These are phyloP conservation scores for Chloromonas sp. DNA, from an alignment of 163 green algal genomes.

Conservation along the genomic window DNA sequence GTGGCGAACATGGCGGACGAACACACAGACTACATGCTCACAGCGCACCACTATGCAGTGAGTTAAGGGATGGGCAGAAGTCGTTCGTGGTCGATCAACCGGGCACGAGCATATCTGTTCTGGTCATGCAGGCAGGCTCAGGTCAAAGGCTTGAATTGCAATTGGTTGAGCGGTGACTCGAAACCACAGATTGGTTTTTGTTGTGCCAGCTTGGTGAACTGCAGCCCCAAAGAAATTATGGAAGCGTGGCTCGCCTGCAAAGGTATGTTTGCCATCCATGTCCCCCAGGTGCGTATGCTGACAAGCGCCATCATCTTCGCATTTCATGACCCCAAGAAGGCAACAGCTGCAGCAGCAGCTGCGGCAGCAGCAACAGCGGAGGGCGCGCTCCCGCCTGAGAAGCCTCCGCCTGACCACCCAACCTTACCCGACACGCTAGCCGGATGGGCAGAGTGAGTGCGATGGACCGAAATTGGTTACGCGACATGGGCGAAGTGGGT, in stretches of 20 bases:
- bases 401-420: conserved; percentile 4
- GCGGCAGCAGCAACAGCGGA: not conserved
- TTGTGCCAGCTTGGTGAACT: no score
- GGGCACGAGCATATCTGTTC: no score
- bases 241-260: no score
- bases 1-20: conserved; percentile 26
- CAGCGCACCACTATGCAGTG: conserved; percentile 31
- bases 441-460: conserved; percentile 23
- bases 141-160: no score
- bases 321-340: conserved; percentile 8
- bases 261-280: no score
- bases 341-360: not conserved
- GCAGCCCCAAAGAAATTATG: no score
- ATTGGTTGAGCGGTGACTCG: no score
- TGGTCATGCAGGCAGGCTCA: no score
- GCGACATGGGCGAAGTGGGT: no score
- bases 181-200: no score
- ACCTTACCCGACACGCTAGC: conserved; percentile 25
- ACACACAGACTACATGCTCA: conserved; percentile 33
- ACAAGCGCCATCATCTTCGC: conserved; percentile 14
- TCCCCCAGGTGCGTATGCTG: conserved; percentile 13
- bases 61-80: not conserved
- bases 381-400: not conserved
- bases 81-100: no score
- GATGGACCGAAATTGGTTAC: no score